A percentile compares a stretch with the other conserved stretches of the same genome.
Conservation (phyloP, 2,329 filamentous ascomycete genomes). For the Hymenoscyphus fraxineus region DNA sequence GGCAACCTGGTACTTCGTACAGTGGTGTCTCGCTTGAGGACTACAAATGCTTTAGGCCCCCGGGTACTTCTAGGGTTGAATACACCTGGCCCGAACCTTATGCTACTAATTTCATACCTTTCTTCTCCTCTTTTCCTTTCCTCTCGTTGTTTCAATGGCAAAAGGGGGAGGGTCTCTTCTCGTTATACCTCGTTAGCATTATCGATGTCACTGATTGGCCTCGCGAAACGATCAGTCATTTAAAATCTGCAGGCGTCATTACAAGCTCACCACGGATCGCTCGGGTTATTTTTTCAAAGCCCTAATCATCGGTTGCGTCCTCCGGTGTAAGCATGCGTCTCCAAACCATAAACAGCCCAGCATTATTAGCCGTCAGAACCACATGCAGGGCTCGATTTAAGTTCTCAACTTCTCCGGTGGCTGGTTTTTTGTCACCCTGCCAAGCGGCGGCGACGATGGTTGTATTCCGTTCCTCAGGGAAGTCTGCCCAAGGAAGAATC, state of each 20-base stretch:
- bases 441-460: background rate
- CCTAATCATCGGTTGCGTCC: slow-evolving; percentile 14
- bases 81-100: background rate
- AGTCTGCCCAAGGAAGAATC: background rate
- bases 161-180: background rate
- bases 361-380: slow-evolving; percentile 10
- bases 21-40: background rate
- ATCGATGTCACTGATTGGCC: background rate
- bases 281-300: slow-evolving; percentile 13
- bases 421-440: slow-evolving; percentile 1
- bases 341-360: slow-evolving; percentile 1
- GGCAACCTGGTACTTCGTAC: background rate
- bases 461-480: background rate
- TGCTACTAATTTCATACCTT: background rate
- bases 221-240: background rate
- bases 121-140: background rate
- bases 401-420: background rate
- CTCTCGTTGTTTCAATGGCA: background rate
- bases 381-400: background rate
- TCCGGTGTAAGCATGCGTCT: slow-evolving; percentile 3
- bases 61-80: background rate
- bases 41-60: background rate
- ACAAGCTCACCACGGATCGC: slow-evolving; percentile 10
- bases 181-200: background rate
- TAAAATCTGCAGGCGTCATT: background rate